Percentiles rank a stretch among this genome's conserved stretches.
phyloP scores from a whole-genome alignment of 139 green algal genomes.

The Ostreobium quekettii region DNA sequence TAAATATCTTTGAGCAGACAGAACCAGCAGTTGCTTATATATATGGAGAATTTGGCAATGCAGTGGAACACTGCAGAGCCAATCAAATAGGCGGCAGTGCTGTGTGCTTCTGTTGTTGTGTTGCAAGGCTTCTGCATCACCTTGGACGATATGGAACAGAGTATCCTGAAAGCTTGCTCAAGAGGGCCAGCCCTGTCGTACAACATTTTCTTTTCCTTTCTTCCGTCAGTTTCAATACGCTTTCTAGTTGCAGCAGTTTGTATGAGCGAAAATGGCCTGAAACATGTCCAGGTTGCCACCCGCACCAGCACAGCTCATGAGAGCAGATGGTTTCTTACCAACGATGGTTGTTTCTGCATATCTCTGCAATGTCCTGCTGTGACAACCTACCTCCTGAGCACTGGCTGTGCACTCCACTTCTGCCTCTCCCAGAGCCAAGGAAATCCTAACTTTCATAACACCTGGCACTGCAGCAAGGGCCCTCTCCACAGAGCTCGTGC shows the following conservation, averaged over 20 bases:
- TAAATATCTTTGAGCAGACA: too few relatives aligned
- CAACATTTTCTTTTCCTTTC: too few relatives aligned
- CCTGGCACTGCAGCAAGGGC: slow-evolving; percentile 33
- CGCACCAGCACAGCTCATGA: neutral
- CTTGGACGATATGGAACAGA: too few relatives aligned
- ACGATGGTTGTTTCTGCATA: neutral
- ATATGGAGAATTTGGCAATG: too few relatives aligned
- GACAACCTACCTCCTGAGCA: too few relatives aligned
- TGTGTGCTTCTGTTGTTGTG: too few relatives aligned
- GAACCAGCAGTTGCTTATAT: too few relatives aligned
- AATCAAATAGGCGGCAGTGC: too few relatives aligned
- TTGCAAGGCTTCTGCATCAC: too few relatives aligned
- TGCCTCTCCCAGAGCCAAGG: slow-evolving; percentile 32
- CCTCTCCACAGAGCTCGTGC: slow-evolving; percentile 47
- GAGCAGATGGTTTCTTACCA: neutral
- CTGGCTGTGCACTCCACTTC: slow-evolving; percentile 25
- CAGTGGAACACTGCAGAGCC: too few relatives aligned
- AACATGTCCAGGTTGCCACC: neutral
- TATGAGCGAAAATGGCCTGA: neutral
- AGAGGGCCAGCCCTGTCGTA: too few relatives aligned
- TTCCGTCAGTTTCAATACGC: neutral
- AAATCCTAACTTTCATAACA: slow-evolving; percentile 38
- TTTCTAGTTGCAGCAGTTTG: neutral
- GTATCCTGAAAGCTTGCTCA: too few relatives aligned
- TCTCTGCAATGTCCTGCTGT: neutral